These are phyloP conservation scores for Vitis hybrid DNA, from an alignment of 177 flowering plant species.

Conservation along the genomic window DNA sequence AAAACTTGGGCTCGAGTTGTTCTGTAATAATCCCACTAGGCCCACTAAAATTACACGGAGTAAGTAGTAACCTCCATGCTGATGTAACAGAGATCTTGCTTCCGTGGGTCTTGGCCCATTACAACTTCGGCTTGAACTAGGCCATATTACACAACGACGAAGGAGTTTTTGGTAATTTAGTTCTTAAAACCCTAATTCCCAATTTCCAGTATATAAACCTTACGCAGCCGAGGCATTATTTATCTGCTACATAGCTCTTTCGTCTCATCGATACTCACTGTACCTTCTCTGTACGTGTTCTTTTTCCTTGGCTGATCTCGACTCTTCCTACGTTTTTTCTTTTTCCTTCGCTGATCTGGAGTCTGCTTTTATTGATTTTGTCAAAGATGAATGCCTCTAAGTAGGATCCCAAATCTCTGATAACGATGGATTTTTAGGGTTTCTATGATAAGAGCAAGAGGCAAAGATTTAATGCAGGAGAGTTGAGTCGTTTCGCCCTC, in stretches of 20 bases:
- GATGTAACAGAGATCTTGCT: too few species aligned
- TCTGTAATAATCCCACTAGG: too few species aligned
- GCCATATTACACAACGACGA: background rate
- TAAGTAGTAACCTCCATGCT: too few species aligned
- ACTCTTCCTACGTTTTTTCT: background rate
- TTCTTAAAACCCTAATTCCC: constrained; percentile 13
- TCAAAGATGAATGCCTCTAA: constrained; percentile 9
- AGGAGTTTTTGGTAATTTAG: background rate
- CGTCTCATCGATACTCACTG: background rate
- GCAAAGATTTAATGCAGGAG: constrained; percentile 30
- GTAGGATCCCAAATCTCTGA: constrained; percentile 13
- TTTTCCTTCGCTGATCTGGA: too few species aligned
- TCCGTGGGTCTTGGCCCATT: too few species aligned
- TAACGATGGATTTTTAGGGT: background rate
- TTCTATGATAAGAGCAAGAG: background rate
- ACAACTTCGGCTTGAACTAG: background rate
- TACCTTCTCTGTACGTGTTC: background rate
- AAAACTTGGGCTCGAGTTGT: too few species aligned
- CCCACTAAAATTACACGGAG: too few species aligned
- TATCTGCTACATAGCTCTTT: background rate
- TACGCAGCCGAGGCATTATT: background rate
- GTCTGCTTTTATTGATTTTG: background rate
- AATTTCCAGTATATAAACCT: constrained; percentile 2
- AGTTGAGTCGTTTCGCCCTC: constrained; percentile 54
- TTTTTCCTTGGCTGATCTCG: background rate